Evolutionary conservation across 2,329 filamentous ascomycete genomes (phyloP), one percentile per base, ranked within the genome.

Genomic region (Arthrobotrys iridis): DNA sequence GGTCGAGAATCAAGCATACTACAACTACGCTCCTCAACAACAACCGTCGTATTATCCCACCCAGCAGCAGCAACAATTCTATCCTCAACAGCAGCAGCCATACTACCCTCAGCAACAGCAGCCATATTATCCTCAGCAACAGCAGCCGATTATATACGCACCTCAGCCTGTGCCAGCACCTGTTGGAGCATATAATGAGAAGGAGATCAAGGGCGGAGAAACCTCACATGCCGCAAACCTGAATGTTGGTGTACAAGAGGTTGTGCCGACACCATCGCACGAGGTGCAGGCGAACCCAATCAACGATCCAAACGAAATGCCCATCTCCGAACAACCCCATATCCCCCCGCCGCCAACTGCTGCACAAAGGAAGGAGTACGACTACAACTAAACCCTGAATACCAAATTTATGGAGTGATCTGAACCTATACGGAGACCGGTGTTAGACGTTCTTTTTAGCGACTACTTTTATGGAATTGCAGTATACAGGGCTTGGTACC

Each of bases 171-270:
- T 65, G 1, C 70, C 70, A 11, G 15, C 26, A n/a, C 35, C 65
- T 1, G 22, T 33, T 26, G 48, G 28, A 6, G 40, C 26, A n/a
- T 63, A 24, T 18, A 48, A 75, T 20, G 71, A 68, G 22, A 74
- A 74, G 28, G 70, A 74, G 20, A 57, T 67, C 24, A 75, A 75
- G 15, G 43, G 46, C 13, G 57, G 55, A 11, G 71, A 67, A 15
- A 7, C 20, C 2, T 63, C 57, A 6, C 28, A 48, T 5, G 15
- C 13, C 28, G 33, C 37, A 3, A 40, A 58, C 28, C 28, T 75
- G 18, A 68, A 33, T 7, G 57, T 75, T 2, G 71, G 71, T 8
- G 63, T 75, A 6, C 71, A 75, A 22, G 71, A 75, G 20, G 71
- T 75, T 15, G 50, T 68, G 15, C 71, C 71, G 10, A 75, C 71